phyloP scores from a whole-genome alignment of 2,329 filamentous ascomycete species.

The Penicillium sp. region DNA sequence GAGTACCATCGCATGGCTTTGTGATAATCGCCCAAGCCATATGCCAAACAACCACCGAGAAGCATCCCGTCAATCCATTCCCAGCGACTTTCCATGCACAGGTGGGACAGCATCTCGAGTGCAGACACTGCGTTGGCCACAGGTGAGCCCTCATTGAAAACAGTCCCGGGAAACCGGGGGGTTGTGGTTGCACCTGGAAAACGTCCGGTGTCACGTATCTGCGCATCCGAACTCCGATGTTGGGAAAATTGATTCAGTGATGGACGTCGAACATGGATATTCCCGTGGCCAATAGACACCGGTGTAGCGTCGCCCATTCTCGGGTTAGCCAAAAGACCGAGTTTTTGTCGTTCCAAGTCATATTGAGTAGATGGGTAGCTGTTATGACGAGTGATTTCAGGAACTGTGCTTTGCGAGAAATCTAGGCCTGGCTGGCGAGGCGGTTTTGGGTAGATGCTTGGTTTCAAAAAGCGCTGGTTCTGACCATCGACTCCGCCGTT shows the following conservation, averaged over 20 bases:
- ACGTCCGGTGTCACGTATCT: constrained; percentile 38
- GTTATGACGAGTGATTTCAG: constrained; percentile 36
- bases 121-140: constrained; percentile 66
- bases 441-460: constrained; percentile 65
- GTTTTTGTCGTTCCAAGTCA: constrained; percentile 31
- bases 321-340: constrained; percentile 12
- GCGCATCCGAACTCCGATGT: constrained; percentile 28
- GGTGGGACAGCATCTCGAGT: constrained; percentile 70
- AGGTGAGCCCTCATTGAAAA: constrained; percentile 46
- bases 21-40: constrained; percentile 83
- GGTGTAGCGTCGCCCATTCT: constrained; percentile 24
- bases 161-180: constrained; percentile 37
- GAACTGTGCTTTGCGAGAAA: constrained; percentile 43
- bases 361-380: constrained; percentile 44
- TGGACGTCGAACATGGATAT: constrained; percentile 27
- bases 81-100: constrained; percentile 82
- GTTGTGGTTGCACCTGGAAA: constrained; percentile 35
- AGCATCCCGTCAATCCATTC: constrained; percentile 93
- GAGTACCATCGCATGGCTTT: constrained; percentile 62
- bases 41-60: constrained; percentile 86
- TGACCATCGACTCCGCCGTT: constrained; percentile 48
- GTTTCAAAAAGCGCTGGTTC: constrained; percentile 52
- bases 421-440: constrained; percentile 61
- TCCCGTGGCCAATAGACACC: constrained; percentile 15
- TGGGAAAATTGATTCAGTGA: constrained; percentile 31